These are phyloP conservation scores for Salix suchowensis DNA, from an alignment of 345 rosid genomes.

Conservation along the genomic window DNA sequence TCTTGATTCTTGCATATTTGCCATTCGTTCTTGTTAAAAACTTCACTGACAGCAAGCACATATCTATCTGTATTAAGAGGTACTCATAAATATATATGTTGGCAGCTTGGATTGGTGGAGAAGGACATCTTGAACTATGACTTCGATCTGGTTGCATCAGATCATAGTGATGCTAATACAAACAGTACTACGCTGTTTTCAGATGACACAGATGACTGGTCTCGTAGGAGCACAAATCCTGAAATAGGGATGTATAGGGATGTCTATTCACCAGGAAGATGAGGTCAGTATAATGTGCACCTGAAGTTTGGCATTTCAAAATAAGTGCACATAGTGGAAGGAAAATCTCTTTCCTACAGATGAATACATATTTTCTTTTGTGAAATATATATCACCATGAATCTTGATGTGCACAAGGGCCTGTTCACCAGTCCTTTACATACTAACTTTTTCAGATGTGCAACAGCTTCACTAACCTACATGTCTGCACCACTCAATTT, in stretches of 20 bases:
- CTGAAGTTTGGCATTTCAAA: not conserved
- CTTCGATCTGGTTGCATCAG: slow-evolving; percentile 76
- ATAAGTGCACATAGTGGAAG: not conserved
- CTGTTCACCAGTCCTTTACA: too few species aligned
- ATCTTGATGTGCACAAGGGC: too few species aligned
- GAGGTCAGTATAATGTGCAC: slow-evolving; percentile 49
- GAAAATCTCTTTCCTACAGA: not conserved
- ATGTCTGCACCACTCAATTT: too few species aligned
- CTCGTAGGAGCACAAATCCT: slow-evolving; percentile 49
- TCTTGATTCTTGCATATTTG: not conserved
- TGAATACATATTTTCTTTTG: not conserved
- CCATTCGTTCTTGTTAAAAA: not conserved
- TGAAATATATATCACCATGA: too few species aligned
- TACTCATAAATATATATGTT: slow-evolving; percentile 20
- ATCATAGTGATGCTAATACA: slow-evolving; percentile 92
- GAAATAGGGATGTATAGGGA: slow-evolving; percentile 50
- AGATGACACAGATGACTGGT: slow-evolving; percentile 91
- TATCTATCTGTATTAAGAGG: slow-evolving; percentile 1
- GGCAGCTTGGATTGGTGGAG: slow-evolving; percentile 93
- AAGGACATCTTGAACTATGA: slow-evolving; percentile 84
- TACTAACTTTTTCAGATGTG: too few species aligned
- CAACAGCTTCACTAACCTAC: too few species aligned
- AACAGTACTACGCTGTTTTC: slow-evolving; percentile 84
- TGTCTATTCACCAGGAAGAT: slow-evolving; percentile 52
- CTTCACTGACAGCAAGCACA: slow-evolving; percentile 1